Conservation (phyloP, 2,329 filamentous ascomycete species). For the Verticillium nonalfalfae region DNA sequence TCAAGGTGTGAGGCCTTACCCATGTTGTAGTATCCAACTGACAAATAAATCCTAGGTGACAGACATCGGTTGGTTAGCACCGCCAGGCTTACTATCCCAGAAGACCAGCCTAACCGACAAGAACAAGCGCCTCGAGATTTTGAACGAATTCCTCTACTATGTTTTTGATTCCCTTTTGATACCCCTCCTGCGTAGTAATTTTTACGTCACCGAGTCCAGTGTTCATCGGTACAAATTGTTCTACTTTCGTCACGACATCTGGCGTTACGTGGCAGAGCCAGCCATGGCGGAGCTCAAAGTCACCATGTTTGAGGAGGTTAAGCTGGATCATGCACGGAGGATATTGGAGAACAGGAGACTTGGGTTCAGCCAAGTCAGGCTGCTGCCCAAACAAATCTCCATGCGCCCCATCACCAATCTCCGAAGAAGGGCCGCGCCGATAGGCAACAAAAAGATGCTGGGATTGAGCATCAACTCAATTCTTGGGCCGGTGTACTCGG, state of each 20-base stretch:
- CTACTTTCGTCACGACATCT: constrained; percentile 92
- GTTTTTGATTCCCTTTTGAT: constrained; percentile 88
- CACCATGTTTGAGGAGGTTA: constrained; percentile 75
- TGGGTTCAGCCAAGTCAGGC: constrained; percentile 70
- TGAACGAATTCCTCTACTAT: constrained; percentile 85
- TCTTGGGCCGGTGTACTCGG: constrained; percentile 66
- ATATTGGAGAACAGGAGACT: constrained; percentile 58
- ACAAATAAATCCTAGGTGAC: constrained; percentile 44
- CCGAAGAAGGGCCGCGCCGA: constrained; percentile 52
- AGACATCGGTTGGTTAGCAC: constrained; percentile 66
- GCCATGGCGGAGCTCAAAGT: constrained; percentile 60
- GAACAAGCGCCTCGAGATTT: constrained; percentile 69
- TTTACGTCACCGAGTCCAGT: constrained; percentile 91
- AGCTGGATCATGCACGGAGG: constrained; percentile 43
- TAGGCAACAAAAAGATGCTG: constrained; percentile 57
- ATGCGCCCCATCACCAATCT: constrained; percentile 87
- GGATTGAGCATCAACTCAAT: constrained; percentile 37
- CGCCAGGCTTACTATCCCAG: constrained; percentile 34
- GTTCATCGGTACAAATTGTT: constrained; percentile 75
- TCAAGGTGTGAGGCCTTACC: constrained; percentile 53
- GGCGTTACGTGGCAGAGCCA: constrained; percentile 71
- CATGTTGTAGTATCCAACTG: not conserved
- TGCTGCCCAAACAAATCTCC: constrained; percentile 73
- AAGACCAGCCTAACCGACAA: constrained; percentile 68
- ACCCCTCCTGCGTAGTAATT: constrained; percentile 78